These are phyloP conservation scores for Cucumis melo DNA, from an alignment of 306 rosid species.

Conservation along the genomic window DNA sequence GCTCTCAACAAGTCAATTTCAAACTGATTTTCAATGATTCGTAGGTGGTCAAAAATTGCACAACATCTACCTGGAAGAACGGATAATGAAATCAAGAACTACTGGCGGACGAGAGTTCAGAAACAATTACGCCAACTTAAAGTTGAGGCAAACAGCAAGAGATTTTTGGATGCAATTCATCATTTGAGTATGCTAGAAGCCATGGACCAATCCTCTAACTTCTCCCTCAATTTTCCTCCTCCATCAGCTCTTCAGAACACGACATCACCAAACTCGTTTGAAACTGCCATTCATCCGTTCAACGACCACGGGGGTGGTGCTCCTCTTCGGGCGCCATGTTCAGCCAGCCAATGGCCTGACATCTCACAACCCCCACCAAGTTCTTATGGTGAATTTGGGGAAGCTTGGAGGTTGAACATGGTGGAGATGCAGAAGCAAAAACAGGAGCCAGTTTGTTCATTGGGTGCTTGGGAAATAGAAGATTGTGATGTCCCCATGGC, in stretches of 20 bases:
- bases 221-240: background rate
- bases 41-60: constrained; percentile 10
- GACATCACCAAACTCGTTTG: background rate
- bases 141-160: background rate
- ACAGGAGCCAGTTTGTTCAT: background rate
- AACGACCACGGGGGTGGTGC: background rate
- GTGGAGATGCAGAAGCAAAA: background rate
- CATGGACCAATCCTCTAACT: background rate
- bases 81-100: constrained; percentile 9
- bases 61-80: constrained; percentile 4
- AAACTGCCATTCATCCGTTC: background rate
- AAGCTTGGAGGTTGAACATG: background rate
- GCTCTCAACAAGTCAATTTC: background rate
- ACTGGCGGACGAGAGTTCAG: constrained; percentile 7
- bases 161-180: background rate
- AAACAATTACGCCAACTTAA: constrained; percentile 3
- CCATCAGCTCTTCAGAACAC: background rate
- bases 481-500: background rate
- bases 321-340: background rate
- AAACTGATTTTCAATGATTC: background rate
- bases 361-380: background rate
- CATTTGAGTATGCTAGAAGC: background rate
- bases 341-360: background rate
- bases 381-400: background rate
- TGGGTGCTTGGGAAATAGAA: background rate